A percentile compares a stretch with the other conserved stretches of the same genome.
phyloP scores from a whole-genome alignment of 345 rosid genomes.

The Citrus cavaleriei region DNA sequence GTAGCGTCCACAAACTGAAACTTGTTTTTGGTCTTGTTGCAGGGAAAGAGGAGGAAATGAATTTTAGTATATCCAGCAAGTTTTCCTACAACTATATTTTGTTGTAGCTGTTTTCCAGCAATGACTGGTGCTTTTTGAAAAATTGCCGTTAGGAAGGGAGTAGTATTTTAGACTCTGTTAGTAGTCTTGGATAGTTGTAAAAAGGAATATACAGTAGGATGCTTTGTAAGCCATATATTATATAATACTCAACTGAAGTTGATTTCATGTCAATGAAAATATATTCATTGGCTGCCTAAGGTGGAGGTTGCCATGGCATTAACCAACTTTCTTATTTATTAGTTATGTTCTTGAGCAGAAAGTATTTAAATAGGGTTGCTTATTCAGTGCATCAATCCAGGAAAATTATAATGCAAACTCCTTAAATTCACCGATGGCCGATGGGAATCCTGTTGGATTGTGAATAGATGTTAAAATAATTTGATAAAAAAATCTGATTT shows the following conservation, averaged over 20 bases:
- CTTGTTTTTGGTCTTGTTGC: constrained; percentile 15
- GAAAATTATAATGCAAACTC: background rate
- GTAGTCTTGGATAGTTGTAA: background rate
- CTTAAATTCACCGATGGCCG: background rate
- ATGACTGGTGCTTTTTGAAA: background rate
- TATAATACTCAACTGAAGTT: background rate
- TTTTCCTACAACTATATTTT: constrained; percentile 4
- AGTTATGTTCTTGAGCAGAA: background rate
- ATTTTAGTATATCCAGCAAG: constrained; percentile 10
- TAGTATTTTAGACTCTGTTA: background rate
- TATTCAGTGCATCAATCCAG: background rate
- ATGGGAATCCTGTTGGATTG: background rate
- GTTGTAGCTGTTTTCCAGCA: background rate
- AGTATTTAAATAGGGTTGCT: background rate
- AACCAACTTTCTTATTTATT: background rate
- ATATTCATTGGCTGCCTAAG: background rate
- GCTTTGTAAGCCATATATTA: background rate
- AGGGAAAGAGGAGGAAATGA: constrained; percentile 76
- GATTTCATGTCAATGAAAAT: background rate
- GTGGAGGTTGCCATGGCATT: background rate
- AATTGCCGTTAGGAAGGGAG: background rate
- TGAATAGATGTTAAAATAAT: background rate
- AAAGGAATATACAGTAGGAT: background rate
- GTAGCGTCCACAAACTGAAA: background rate
- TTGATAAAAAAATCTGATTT: background rate